Evolutionary conservation across 2,329 filamentous ascomycete genomes (phyloP).

Genomic region (Corinectria fuckeliana): DNA sequence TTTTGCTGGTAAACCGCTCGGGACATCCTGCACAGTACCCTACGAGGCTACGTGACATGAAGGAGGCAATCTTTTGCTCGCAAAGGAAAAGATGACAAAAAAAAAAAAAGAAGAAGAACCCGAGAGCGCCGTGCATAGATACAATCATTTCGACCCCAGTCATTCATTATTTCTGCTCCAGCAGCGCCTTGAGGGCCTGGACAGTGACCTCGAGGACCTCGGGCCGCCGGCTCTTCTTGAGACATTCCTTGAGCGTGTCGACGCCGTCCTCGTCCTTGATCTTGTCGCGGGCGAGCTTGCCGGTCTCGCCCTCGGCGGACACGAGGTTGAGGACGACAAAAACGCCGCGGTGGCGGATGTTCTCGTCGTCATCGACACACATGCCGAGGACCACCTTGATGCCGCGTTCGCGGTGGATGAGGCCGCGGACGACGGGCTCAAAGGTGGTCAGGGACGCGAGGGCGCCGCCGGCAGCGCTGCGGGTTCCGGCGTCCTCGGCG

Average conservation of each 20-base stretch:
- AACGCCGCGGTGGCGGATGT: slow-evolving; percentile 73
- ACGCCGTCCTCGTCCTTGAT: slow-evolving; percentile 69
- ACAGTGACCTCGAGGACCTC: slow-evolving; percentile 76
- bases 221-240: slow-evolving; percentile 71
- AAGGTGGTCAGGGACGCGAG: slow-evolving; percentile 83
- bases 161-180: slow-evolving; percentile 49
- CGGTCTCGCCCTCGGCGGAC: slow-evolving; percentile 68
- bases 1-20: slow-evolving; percentile 8
- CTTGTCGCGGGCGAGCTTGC: slow-evolving; percentile 64
- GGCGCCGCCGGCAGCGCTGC: slow-evolving; percentile 86
- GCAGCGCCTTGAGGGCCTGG: slow-evolving; percentile 73
- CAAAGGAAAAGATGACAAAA: slow-evolving; percentile 3
- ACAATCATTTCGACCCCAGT: slow-evolving; percentile 3
- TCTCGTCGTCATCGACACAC: slow-evolving; percentile 75
- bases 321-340: slow-evolving; percentile 79
- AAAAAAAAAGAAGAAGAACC: slow-evolving; percentile 7
- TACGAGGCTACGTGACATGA: slow-evolving; percentile 7
- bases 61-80: slow-evolving; percentile 8
- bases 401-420: slow-evolving; percentile 75
- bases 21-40: slow-evolving; percentile 4
- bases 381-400: slow-evolving; percentile 80
- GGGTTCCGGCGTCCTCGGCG: slow-evolving; percentile 78
- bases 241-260: slow-evolving; percentile 70
- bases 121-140: slow-evolving; percentile 15
- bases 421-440: slow-evolving; percentile 73